phyloP scores from a whole-genome alignment of 2,329 filamentous ascomycete genomes.

The Aspergillus pseudotamarii region DNA sequence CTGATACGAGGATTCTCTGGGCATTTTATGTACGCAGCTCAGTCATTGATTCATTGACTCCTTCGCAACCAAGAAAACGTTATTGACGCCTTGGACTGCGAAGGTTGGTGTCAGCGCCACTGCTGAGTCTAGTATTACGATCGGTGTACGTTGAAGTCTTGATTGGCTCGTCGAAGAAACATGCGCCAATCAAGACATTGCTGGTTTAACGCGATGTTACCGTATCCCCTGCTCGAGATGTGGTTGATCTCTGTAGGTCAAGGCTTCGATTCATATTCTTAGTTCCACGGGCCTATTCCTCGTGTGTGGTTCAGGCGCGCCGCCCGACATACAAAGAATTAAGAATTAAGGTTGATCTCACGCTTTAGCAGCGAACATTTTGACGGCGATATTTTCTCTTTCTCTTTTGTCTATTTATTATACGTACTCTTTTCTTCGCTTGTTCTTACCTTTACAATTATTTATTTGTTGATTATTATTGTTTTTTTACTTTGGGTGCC shows the following conservation, averaged over 20 bases:
- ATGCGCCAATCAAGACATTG: not conserved
- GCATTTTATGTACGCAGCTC: not conserved
- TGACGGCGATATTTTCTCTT: not conserved
- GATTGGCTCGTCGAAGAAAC: not conserved
- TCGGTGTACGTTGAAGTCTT: not conserved
- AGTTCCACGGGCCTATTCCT: not conserved
- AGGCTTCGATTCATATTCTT: too few relatives aligned
- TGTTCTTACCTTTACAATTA: too few relatives aligned
- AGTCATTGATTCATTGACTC: not conserved
- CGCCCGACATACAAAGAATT: not conserved
- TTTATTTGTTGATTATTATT: too few relatives aligned
- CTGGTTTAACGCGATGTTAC: conserved; percentile 11
- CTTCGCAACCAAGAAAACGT: not conserved
- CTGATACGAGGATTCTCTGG: conserved; percentile 2
- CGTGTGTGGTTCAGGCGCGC: not conserved
- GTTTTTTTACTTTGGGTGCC: not conserved
- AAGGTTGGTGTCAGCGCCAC: not conserved
- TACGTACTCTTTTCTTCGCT: not conserved
- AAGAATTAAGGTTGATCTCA: conserved; percentile 5
- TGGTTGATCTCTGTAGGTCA: not conserved
- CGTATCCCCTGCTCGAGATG: not conserved
- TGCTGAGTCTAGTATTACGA: not conserved
- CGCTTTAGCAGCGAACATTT: not conserved
- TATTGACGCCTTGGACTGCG: not conserved
- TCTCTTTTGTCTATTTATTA: not conserved